A percentile compares a stretch with the other conserved stretches of the same genome.
These are phyloP conservation scores for Lichenothelia convexa DNA, from an alignment of 495 filamentous ascomycete species.

Conservation along the genomic window DNA sequence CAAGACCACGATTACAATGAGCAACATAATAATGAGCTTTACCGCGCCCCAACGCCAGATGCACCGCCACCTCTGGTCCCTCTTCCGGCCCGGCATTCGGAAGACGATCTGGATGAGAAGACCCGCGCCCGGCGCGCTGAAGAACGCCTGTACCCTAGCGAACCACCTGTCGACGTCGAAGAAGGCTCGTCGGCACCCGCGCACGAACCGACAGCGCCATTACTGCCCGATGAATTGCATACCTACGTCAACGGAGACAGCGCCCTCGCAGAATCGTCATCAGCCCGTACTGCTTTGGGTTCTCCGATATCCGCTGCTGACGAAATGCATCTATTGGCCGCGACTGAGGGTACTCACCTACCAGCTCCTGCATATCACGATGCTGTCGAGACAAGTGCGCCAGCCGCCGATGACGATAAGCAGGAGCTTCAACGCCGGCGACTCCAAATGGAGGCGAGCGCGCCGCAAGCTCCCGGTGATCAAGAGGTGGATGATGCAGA, in stretches of 20 bases:
- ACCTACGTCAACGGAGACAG: too few species aligned
- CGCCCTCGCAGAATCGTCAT: neutral
- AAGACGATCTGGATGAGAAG: conserved; percentile 21
- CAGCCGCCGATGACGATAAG: conserved; percentile 48
- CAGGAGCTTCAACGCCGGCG: conserved; percentile 64
- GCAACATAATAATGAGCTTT: conserved; percentile 7
- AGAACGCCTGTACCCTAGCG: conserved; percentile 19
- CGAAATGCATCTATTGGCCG: too few species aligned
- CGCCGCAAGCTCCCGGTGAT: conserved; percentile 36
- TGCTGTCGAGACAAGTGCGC: neutral
- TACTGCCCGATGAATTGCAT: conserved; percentile 6
- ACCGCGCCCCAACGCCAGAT: conserved; percentile 1
- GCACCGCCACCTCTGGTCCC: conserved; percentile 4
- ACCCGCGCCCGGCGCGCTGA: conserved; percentile 21
- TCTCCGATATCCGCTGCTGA: too few species aligned
- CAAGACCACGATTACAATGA: conserved; percentile 22
- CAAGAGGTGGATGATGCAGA: conserved; percentile 21
- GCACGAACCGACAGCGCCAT: conserved; percentile 13
- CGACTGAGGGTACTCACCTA: too few species aligned
- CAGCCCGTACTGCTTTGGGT: conserved; percentile 11
- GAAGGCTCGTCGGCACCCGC: conserved; percentile 4
- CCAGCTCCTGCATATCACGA: neutral
- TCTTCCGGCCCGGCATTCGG: conserved; percentile 7
- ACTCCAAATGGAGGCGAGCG: conserved; percentile 52
- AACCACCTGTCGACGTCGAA: conserved; percentile 14